phyloP scores from a whole-genome alignment of 1,284 basidiomycete species.

The Leccinum pallidistipes region DNA sequence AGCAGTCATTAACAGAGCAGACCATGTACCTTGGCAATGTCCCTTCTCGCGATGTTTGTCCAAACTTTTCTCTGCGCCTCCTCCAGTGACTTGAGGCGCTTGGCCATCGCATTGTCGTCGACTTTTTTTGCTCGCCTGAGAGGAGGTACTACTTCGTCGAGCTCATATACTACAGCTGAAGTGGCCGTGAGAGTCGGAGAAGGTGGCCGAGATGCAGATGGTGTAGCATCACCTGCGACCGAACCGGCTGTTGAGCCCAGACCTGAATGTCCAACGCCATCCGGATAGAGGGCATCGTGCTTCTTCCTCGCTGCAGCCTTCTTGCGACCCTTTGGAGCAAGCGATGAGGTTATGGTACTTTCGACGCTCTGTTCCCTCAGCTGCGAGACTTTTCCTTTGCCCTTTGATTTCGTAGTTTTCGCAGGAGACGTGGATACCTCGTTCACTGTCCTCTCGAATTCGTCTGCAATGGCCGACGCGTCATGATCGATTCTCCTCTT shows the following conservation, averaged over 20 bases:
- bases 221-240: slow-evolving; percentile 54
- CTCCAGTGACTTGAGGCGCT: slow-evolving; percentile 74
- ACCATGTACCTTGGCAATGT: slow-evolving; percentile 71
- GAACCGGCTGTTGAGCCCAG: slow-evolving; percentile 57
- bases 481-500: slow-evolving; percentile 48
- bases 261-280: slow-evolving; percentile 51
- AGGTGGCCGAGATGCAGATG: slow-evolving; percentile 55
- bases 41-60: slow-evolving; percentile 80
- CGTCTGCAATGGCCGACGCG: slow-evolving; percentile 39
- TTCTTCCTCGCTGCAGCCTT: slow-evolving; percentile 45
- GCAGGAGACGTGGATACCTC: slow-evolving; percentile 23
- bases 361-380: slow-evolving; percentile 47
- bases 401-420: slow-evolving; percentile 32
- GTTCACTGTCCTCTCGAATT: slow-evolving; percentile 42
- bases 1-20: slow-evolving; percentile 4
- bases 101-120: slow-evolving; percentile 67
- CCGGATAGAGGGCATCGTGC: slow-evolving; percentile 42
- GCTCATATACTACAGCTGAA: slow-evolving; percentile 64
- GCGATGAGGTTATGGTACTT: slow-evolving; percentile 35
- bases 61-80: slow-evolving; percentile 86
- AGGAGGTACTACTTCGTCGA: slow-evolving; percentile 66
- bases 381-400: slow-evolving; percentile 43
- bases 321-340: slow-evolving; percentile 42
- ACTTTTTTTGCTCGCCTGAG: slow-evolving; percentile 73
- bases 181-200: slow-evolving; percentile 59